A percentile compares a stretch with the other conserved stretches of the same genome.
Evolutionary conservation across 768 basidiomycete genomes (phyloP).

Genomic region (Tricholomella constricta): DNA sequence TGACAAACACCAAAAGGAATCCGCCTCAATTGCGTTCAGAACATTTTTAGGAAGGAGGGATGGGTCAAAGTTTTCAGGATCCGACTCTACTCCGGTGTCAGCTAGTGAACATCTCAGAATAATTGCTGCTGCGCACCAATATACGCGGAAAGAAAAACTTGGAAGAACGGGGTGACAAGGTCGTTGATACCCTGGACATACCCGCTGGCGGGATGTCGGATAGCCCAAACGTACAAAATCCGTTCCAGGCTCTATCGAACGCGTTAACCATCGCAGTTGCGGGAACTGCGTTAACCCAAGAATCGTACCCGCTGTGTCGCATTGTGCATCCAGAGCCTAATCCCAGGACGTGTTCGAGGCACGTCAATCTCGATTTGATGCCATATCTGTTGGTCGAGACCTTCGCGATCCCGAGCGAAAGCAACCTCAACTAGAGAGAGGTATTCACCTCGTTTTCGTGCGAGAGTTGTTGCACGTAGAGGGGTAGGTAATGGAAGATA

Average conservation of each 20-base stretch:
- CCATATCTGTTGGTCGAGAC: conserved; percentile 96
- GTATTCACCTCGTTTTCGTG: conserved; percentile 91
- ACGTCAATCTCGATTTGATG: conserved; percentile 99
- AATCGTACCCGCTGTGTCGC: conserved; percentile 84
- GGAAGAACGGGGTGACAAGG: conserved; percentile 95
- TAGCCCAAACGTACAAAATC: conserved; percentile 98
- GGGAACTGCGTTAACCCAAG: not conserved
- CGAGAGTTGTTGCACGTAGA: conserved; percentile 73
- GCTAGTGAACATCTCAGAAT: conserved; percentile 4
- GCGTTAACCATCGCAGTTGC: conserved; percentile 13
- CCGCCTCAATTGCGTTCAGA: conserved; percentile 89
- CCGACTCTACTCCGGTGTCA: conserved; percentile 61
- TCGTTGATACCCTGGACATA: conserved; percentile 99
- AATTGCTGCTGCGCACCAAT: conserved; percentile 58
- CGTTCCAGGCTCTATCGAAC: conserved; percentile 80
- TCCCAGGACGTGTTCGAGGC: conserved; percentile 90
- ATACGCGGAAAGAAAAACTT: conserved; percentile 94
- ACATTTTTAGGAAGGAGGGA: conserved; percentile 66
- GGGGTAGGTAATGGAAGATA: conserved; percentile 87
- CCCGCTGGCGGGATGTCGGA: conserved; percentile 96
- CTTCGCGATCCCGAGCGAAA: conserved; percentile 82
- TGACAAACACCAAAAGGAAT: conserved; percentile 98
- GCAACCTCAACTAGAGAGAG: conserved; percentile 85
- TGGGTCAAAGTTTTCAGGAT: conserved; percentile 89
- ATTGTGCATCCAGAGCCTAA: conserved; percentile 87